phyloP scores from a whole-genome alignment of 2,329 filamentous ascomycete genomes.

The Colletotrichum lentis region DNA sequence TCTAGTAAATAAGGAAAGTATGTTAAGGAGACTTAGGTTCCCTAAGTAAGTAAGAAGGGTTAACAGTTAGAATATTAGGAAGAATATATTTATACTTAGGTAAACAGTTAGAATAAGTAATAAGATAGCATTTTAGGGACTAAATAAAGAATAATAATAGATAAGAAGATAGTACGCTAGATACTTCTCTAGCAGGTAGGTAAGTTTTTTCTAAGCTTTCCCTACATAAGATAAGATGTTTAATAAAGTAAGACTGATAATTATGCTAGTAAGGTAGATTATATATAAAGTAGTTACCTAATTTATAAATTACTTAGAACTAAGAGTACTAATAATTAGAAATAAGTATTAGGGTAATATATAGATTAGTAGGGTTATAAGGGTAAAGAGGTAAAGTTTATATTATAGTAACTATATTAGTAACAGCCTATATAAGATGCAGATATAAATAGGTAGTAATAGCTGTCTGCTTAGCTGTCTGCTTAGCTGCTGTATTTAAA shows the following conservation, averaged over 20 bases:
- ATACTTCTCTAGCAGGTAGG: not conserved
- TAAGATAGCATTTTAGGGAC: not conserved
- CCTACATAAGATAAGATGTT: not conserved
- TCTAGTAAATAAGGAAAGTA: not conserved
- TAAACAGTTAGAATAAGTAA: not conserved
- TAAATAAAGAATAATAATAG: not conserved
- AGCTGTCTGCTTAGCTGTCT: too few relatives aligned
- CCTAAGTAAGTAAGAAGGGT: not conserved
- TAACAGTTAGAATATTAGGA: not conserved
- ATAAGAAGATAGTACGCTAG: not conserved
- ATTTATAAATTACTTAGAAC: too few relatives aligned
- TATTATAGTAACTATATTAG: too few relatives aligned
- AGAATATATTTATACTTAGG: not conserved
- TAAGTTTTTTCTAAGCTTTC: not conserved
- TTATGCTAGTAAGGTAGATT: not conserved
- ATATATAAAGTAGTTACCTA: not conserved
- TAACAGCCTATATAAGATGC: too few relatives aligned
- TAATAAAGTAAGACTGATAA: not conserved
- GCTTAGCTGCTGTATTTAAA: too few relatives aligned
- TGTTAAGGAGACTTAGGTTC: slow-evolving; percentile 3
- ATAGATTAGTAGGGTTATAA: too few relatives aligned
- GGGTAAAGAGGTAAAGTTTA: too few relatives aligned
- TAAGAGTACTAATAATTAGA: too few relatives aligned
- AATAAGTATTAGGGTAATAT: too few relatives aligned
- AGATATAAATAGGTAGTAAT: too few relatives aligned